Percentiles rank a stretch among this genome's conserved stretches.
Conservation (phyloP, 1,139 yeast species). For the Diutina neorugosa region DNA sequence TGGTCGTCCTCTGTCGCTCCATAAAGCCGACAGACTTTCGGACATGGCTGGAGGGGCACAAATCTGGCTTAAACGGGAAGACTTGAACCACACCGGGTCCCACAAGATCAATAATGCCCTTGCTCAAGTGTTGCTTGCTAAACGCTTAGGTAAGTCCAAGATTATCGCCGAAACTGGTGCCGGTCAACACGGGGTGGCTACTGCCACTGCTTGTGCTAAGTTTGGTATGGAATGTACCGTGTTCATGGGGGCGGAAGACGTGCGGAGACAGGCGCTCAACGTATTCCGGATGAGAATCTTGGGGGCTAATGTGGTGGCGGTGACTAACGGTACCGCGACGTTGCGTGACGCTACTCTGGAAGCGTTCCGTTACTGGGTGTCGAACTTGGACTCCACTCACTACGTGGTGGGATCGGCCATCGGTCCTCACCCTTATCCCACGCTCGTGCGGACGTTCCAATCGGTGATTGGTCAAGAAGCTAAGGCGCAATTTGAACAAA, state of each 20-base stretch:
- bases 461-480: conserved; percentile 93
- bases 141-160: conserved; percentile 78
- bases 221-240: conserved; percentile 94
- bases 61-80: conserved; percentile 97
- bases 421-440: conserved; percentile 99
- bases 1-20: conserved; percentile 93
- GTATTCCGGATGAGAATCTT: conserved; percentile 94
- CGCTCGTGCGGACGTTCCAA: conserved; percentile 96
- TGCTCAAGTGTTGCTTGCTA: conserved; percentile 88
- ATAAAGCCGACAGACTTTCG: conserved; percentile 79
- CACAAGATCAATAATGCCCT: conserved; percentile 95
- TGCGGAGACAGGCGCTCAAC: conserved; percentile 93
- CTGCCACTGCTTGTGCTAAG: conserved; percentile 98
- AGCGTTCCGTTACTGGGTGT: conserved; percentile 93
- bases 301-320: conserved; percentile 93
- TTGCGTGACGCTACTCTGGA: conserved; percentile 96
- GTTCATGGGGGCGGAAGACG: conserved; percentile 99
- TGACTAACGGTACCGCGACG: conserved; percentile 89
- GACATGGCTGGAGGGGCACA: conserved; percentile 93
- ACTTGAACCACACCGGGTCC: conserved; percentile 93
- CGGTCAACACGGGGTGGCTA: conserved; percentile 99
- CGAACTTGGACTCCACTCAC: conserved; percentile 75
- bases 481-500: conserved; percentile 71
- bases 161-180: conserved; percentile 99
- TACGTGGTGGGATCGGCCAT: conserved; percentile 96